Percentiles rank a stretch among this genome's conserved stretches.
These are phyloP conservation scores for Catunica adiposa DNA, from an alignment of 2,329 filamentous ascomycete species.

Conservation along the genomic window DNA sequence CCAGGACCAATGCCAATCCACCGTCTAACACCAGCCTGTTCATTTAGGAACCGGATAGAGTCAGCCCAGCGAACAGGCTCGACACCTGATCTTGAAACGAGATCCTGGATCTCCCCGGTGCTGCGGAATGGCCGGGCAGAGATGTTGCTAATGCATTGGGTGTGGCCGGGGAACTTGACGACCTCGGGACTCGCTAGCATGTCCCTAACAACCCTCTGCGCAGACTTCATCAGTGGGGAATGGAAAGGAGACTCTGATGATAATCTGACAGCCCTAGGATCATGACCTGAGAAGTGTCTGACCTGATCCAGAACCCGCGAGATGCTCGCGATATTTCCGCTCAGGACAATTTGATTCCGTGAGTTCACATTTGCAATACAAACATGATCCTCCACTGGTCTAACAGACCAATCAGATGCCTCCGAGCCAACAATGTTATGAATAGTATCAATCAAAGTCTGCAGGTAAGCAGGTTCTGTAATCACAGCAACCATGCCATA, in stretches of 20 bases:
- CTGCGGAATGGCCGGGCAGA: slow-evolving; percentile 61
- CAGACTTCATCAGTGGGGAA: slow-evolving; percentile 79
- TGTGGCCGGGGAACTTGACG: slow-evolving; percentile 54
- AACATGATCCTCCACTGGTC: slow-evolving; percentile 63
- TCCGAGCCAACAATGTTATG: slow-evolving; percentile 42
- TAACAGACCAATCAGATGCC: slow-evolving; percentile 24
- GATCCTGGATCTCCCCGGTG: slow-evolving; percentile 57
- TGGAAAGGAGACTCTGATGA: slow-evolving; percentile 86
- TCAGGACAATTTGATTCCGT: slow-evolving; percentile 90
- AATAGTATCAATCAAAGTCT: slow-evolving; percentile 53
- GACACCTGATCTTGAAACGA: slow-evolving; percentile 67
- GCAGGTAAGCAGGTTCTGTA: slow-evolving; percentile 65
- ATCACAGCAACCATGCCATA: slow-evolving; percentile 92
- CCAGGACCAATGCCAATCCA: slow-evolving; percentile 91
- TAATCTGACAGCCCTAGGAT: slow-evolving; percentile 70
- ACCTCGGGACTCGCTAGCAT: slow-evolving; percentile 49
- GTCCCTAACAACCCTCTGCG: slow-evolving; percentile 54
- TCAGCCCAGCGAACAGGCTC: slow-evolving; percentile 94
- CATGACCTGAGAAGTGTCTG: slow-evolving; percentile 77
- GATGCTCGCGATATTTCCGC: slow-evolving; percentile 71
- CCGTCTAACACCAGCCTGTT: slow-evolving; percentile 61
- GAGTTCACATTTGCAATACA: slow-evolving; percentile 87
- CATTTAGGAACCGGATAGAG: slow-evolving; percentile 75
- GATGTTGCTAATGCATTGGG: slow-evolving; percentile 78
- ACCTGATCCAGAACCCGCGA: slow-evolving; percentile 68